phyloP scores from a whole-genome alignment of 495 filamentous ascomycete genomes.

The Trichoderma asperelloides region DNA sequence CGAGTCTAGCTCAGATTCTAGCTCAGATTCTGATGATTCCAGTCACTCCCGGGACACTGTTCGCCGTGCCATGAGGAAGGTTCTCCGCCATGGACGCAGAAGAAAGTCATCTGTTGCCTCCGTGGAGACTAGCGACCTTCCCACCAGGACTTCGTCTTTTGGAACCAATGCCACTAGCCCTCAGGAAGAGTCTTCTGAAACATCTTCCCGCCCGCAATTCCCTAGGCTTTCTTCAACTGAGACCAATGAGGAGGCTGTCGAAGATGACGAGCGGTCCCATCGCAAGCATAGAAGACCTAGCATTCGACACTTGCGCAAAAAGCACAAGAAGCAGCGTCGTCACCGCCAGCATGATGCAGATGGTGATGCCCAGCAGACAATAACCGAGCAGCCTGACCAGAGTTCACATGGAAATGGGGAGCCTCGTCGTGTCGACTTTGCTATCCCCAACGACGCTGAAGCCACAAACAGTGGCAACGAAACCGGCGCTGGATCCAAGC shows the following conservation, averaged over 20 bases:
- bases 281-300: constrained; percentile 19
- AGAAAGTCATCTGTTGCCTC: constrained; percentile 65
- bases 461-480: not conserved
- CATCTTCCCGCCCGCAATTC: constrained; percentile 16
- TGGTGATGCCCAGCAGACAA: constrained; percentile 17
- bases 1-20: constrained; percentile 40
- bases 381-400: constrained; percentile 23
- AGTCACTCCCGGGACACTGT: constrained; percentile 55
- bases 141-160: constrained; percentile 21
- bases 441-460: constrained; percentile 14
- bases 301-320: not conserved
- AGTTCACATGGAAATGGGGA: constrained; percentile 19
- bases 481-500: constrained; percentile 16
- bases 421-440: constrained; percentile 39
- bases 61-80: constrained; percentile 57
- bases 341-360: not conserved
- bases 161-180: constrained; percentile 18
- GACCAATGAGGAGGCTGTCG: constrained; percentile 23
- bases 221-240: constrained; percentile 17
- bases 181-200: constrained; percentile 17
- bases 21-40: constrained; percentile 55
- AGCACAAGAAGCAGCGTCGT: not conserved
- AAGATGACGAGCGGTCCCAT: constrained; percentile 18
- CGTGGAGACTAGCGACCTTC: constrained; percentile 30
- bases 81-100: constrained; percentile 51